These are phyloP conservation scores for Jasminum sambac DNA, from an alignment of 257 asterid genomes.

Conservation along the genomic window DNA sequence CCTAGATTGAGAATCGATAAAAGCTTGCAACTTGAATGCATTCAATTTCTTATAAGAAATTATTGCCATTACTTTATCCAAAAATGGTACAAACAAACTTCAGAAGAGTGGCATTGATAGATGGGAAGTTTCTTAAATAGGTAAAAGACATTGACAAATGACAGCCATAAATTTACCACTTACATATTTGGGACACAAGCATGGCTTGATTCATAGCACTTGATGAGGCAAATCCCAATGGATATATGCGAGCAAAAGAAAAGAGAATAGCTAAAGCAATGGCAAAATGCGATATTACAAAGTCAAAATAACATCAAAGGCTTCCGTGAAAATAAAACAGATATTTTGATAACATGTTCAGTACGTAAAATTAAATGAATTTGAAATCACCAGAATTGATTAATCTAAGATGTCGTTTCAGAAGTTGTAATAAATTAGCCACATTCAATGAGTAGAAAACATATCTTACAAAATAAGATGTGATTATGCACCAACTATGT, in stretches of 20 bases:
- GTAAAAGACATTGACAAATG: conserved; percentile 19
- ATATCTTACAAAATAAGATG: neutral
- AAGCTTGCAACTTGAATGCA: conserved; percentile 12
- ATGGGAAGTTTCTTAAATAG: conserved; percentile 9
- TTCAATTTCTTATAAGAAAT: conserved; percentile 15
- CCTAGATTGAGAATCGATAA: neutral
- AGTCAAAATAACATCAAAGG: neutral
- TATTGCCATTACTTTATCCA: conserved; percentile 11
- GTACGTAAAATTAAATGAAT: too few species aligned
- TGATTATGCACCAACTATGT: neutral
- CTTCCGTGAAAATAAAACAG: too few species aligned
- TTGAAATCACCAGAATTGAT: too few species aligned
- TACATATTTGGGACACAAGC: neutral
- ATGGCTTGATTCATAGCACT: neutral
- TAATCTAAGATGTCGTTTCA: too few species aligned
- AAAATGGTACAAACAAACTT: neutral
- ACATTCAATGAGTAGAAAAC: too few species aligned
- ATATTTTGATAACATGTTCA: too few species aligned
- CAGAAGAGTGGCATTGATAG: conserved; percentile 16
- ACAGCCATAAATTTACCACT: conserved; percentile 24
- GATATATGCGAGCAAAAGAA: too few species aligned
- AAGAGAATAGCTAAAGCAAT: neutral
- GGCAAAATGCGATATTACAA: neutral
- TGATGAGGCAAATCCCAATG: too few species aligned
- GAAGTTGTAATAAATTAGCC: too few species aligned